Percentiles rank a stretch among this genome's conserved stretches.
Evolutionary conservation across 208 protist species (phyloP).

Genomic region (Crithidia fasciculata): DNA sequence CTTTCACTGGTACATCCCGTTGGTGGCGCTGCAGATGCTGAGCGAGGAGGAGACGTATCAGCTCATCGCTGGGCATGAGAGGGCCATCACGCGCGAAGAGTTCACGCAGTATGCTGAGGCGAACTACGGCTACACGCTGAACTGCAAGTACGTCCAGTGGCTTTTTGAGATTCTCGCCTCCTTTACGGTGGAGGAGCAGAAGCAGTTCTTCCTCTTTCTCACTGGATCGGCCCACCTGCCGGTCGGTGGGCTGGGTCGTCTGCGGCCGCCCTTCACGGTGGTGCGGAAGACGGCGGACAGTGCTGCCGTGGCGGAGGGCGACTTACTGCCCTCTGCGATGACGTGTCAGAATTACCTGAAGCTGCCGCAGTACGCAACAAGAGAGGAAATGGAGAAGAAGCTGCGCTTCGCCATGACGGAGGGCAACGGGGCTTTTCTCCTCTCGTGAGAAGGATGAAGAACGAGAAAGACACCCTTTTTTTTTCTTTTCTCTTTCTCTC

Average conservation of each 20-base stretch:
- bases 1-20: constrained; percentile 80
- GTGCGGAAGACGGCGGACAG: constrained; percentile 86
- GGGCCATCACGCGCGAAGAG: constrained; percentile 66
- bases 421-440: constrained; percentile 81
- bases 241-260: constrained; percentile 71
- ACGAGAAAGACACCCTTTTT: too few species aligned
- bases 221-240: constrained; percentile 88
- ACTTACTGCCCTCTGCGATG: constrained; percentile 91
- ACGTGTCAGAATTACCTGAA: constrained; percentile 95
- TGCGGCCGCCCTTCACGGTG: constrained; percentile 89
- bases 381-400: constrained; percentile 87
- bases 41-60: constrained; percentile 72
- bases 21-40: constrained; percentile 67
- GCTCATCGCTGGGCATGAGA: constrained; percentile 55
- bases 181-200: constrained; percentile 77
- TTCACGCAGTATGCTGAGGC: constrained; percentile 76
- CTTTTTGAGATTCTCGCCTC: constrained; percentile 86
- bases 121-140: constrained; percentile 88
- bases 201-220: constrained; percentile 88
- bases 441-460: constrained; percentile 57
- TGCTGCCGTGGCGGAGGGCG: constrained; percentile 53
- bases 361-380: constrained; percentile 85
- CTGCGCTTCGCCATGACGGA: constrained; percentile 87
- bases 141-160: constrained; percentile 78
- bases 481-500: too few species aligned